Base-by-base conservation (phyloP, 225 moss, liverwort and hornwort genomes). In the Marchantia paleacea region DNA sequence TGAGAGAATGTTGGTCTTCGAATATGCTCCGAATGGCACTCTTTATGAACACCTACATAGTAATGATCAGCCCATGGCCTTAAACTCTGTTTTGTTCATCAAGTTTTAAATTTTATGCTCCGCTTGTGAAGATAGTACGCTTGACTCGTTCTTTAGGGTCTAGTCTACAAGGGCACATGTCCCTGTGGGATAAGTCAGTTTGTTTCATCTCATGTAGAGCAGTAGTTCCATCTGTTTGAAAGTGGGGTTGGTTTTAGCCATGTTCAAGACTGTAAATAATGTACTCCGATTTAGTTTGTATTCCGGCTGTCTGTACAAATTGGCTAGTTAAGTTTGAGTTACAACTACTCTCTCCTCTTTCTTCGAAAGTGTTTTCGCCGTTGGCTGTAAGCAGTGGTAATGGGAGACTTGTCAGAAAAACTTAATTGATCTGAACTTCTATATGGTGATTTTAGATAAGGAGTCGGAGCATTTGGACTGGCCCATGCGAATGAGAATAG, bases 21-120 rank as follows among this genome's bases (percentile, higher is more conserved):
- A 95, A 77, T 95, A 95, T 77, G 95, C 95, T 20, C 91, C 93
- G 3, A 95, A 95, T 9, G 95, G 95, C 72, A 95, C 95, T 29
- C 89, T 95, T 20, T 89, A 82, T 30, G 95, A 95, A 72, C 95
- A 95, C 22, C 89, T 95, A 57, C 95, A 93, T 62, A 91, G 92
- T 85, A 79, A 55, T 79, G 60, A 49, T 79, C 78, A 78, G 26
- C 22, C 29, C 51, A 3, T 22, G 16, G 49, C 49, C n/a, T 6
- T 11, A 20, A 62, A 6, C 19, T 0, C 0, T 15, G 13, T 14
- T 64, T 20, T 9, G n/a, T 15, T 64, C n/a, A 19, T 19, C 64
- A 20, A 58, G 57, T 58, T 13, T 3, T 58, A n/a, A n/a, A n/a
- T 58, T 58, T 0, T 58, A 13, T 58, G 20, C 20, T 58, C 20